These are phyloP conservation scores for Lepidium didymum DNA, from an alignment of 345 rosid species.

Conservation along the genomic window DNA sequence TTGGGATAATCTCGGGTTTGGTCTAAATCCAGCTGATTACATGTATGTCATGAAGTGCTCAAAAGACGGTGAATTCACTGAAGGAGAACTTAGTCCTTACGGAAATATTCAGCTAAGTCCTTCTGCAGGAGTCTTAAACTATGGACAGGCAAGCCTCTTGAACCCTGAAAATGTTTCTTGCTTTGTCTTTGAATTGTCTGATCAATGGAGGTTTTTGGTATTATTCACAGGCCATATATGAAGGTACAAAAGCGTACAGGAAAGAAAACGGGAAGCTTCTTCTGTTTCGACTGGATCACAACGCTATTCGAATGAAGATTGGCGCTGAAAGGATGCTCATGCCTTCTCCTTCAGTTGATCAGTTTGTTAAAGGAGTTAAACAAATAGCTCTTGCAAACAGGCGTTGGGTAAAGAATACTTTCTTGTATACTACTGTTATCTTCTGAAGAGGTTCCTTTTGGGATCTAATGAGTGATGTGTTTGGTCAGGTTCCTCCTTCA, in stretches of 20 bases:
- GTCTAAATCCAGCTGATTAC: conserved; percentile 55
- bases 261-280: conserved; percentile 56
- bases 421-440: not conserved
- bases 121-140: conserved; percentile 48
- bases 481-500: conserved; percentile 40
- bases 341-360: conserved; percentile 46
- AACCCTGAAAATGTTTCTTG: not conserved
- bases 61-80: conserved; percentile 27
- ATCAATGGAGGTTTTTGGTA: not conserved
- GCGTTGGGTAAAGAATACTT: conserved; percentile 58
- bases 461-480: conserved; percentile 10
- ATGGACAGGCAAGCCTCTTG: conserved; percentile 46
- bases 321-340: conserved; percentile 57
- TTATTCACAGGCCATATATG: conserved; percentile 55
- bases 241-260: conserved; percentile 79
- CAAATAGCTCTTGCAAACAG: conserved; percentile 46
- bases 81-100: conserved; percentile 32
- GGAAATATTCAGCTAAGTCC: conserved; percentile 44
- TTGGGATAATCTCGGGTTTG: conserved; percentile 83
- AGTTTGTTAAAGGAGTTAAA: conserved; percentile 51
- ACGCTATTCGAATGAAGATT: conserved; percentile 50
- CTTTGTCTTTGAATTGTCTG: not conserved
- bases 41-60: conserved; percentile 67
- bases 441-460: not conserved
- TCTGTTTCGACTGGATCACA: conserved; percentile 65